A percentile compares a stretch with the other conserved stretches of the same genome.
Evolutionary conservation across 2,329 filamentous ascomycete species (phyloP).

Genomic region (Septoria linicola): DNA sequence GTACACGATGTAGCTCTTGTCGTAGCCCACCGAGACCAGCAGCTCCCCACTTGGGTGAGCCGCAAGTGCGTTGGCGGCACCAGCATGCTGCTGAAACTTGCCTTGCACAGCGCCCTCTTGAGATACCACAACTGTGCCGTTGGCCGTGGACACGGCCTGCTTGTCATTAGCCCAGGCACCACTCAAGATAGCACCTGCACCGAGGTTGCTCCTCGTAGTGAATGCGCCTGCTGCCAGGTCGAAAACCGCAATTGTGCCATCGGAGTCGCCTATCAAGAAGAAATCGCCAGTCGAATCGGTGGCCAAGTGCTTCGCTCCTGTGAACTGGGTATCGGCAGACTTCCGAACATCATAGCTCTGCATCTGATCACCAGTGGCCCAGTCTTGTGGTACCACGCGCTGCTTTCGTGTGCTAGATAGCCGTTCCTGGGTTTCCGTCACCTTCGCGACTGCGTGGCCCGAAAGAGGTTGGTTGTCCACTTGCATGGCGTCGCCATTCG

Average conservation of each 20-base stretch:
- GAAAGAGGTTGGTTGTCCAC: conserved; percentile 79
- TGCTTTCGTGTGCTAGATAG: conserved; percentile 87
- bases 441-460: conserved; percentile 65
- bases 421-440: conserved; percentile 79
- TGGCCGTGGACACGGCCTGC: conserved; percentile 70
- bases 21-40: conserved; percentile 80
- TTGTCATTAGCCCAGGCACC: conserved; percentile 65
- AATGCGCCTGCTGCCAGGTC: conserved; percentile 75
- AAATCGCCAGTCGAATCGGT: conserved; percentile 62
- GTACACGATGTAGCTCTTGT: conserved; percentile 92
- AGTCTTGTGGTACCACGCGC: conserved; percentile 78
- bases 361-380: conserved; percentile 75
- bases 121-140: conserved; percentile 78
- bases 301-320: conserved; percentile 58
- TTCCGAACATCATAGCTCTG: conserved; percentile 56
- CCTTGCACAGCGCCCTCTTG: conserved; percentile 67
- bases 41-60: conserved; percentile 81
- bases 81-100: conserved; percentile 77
- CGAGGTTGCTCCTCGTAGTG: conserved; percentile 62
- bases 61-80: conserved; percentile 72
- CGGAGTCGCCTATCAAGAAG: conserved; percentile 71
- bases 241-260: conserved; percentile 74
- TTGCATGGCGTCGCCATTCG: conserved; percentile 81
- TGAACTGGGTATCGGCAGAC: conserved; percentile 58
- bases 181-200: conserved; percentile 66